Base-by-base conservation (phyloP, 352 stramenopile species). In the Pythium volutum region DNA sequence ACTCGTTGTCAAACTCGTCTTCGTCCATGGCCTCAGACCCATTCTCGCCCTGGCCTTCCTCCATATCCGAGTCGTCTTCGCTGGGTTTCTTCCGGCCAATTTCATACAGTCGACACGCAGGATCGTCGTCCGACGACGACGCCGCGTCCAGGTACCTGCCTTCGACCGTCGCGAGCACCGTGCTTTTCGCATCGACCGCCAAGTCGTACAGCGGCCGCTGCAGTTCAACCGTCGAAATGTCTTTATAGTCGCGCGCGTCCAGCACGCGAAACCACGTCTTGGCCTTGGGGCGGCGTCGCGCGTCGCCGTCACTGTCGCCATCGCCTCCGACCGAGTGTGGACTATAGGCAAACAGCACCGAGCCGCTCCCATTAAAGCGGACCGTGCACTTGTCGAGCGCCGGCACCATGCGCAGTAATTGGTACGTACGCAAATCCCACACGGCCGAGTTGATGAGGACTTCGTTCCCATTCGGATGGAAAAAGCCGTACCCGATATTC, bases 381-480 rank as follows among this genome's bases (percentile, higher is more conserved):
- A 95, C 77, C 14, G 66, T 80, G 60, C 81, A 92, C 61, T 89
- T 90, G 64, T 97, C 88, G n/a, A 96, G 73, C 14, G 82, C 84
- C 16, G 88, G 88, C 11, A 97, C 84, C 64, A 95, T 87, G 4
- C 87, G 87, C 29, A 95, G 70, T 6, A 97, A 68, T 20, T 80
- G 75, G 55, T 89, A 95, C 2, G 88, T 97, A 23, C 88, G 84
- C 18, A 95, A 63, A 62, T 96, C 88, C 87, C 88, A 97, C n/a
- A 97, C 83, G 0, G 84, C 84, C 15, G 87, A 93, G 57, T 97
- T 95, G 23, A 97, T 75, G 43, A 97, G 84, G 34, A 95, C 80
- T 69, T 97, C 88, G 52, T 95, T 97, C 2, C 87, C 87, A 34
- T 84, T 89, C 7, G 87, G 87, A 66, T 97, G 87, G 59, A 94